These are phyloP conservation scores for Pseudogymnoascus sp. DNA, from an alignment of 2,329 filamentous ascomycete genomes.

Conservation along the genomic window DNA sequence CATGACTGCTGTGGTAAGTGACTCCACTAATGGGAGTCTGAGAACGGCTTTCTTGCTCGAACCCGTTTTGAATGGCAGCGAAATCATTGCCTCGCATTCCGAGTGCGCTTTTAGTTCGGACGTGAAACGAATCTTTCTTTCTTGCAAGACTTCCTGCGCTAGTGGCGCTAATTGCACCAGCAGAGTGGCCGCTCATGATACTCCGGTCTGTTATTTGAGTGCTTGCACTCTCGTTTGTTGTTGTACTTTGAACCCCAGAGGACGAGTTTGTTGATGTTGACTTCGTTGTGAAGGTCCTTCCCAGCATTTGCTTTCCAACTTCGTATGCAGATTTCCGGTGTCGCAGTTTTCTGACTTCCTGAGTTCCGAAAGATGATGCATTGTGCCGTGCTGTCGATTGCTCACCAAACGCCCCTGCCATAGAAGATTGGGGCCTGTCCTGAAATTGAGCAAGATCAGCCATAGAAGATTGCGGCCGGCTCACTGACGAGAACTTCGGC, in stretches of 20 bases:
- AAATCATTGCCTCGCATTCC: conserved; percentile 45
- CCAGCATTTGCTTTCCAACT: conserved; percentile 58
- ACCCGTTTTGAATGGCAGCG: conserved; percentile 20
- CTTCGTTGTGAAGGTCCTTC: conserved; percentile 78
- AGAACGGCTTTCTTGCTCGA: conserved; percentile 43
- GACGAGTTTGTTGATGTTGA: conserved; percentile 76
- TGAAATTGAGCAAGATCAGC: conserved; percentile 32
- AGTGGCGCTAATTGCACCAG: conserved; percentile 83
- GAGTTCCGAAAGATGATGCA: background rate
- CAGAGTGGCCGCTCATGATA: conserved; percentile 88
- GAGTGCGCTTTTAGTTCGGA: conserved; percentile 55
- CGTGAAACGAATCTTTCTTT: conserved; percentile 45
- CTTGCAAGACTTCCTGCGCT: conserved; percentile 89
- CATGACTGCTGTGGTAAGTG: conserved; percentile 86
- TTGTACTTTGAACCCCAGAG: conserved; percentile 57
- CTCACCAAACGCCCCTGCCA: conserved; percentile 35
- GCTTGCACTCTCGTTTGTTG: conserved; percentile 56
- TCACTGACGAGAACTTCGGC: conserved; percentile 35
- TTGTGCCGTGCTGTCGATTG: conserved; percentile 24
- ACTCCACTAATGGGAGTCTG: conserved; percentile 64
- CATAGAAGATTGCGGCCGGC: conserved; percentile 9
- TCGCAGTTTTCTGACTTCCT: conserved; percentile 36
- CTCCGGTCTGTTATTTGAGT: conserved; percentile 74
- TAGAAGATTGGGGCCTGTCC: conserved; percentile 50
- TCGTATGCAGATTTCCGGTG: conserved; percentile 73